phyloP scores from a whole-genome alignment of 345 rosid species.

The Triadica sebifera region DNA sequence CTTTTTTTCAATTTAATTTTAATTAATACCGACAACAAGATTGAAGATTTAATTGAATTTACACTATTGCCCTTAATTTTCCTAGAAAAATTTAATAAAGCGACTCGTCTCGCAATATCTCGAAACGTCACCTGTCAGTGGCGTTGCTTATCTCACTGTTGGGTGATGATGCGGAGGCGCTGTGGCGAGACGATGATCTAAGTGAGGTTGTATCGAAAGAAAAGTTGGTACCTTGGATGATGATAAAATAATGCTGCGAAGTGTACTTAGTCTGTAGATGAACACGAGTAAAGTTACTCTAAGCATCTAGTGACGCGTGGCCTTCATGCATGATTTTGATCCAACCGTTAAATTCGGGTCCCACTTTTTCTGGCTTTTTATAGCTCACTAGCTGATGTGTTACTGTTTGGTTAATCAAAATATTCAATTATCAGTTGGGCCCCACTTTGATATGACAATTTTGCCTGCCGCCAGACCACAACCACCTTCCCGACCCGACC shows the following conservation, averaged over 20 bases:
- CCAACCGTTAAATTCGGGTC: slow-evolving; percentile 20
- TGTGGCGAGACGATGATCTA: too few relatives aligned
- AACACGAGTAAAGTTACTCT: background rate
- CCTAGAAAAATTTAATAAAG: background rate
- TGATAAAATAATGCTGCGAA: background rate
- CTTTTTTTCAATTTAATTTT: background rate
- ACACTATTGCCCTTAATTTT: slow-evolving; percentile 32
- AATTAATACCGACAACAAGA: background rate
- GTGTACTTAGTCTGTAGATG: background rate
- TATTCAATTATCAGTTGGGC: too few relatives aligned
- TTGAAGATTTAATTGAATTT: background rate
- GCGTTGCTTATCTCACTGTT: background rate
- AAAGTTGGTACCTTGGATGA: background rate
- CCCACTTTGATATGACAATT: too few relatives aligned
- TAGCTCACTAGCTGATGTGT: too few relatives aligned
- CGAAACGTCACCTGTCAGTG: slow-evolving; percentile 11
- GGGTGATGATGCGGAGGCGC: background rate
- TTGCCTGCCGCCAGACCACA: too few relatives aligned
- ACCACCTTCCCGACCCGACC: too few relatives aligned
- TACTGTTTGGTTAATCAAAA: too few relatives aligned
- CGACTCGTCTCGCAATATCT: background rate
- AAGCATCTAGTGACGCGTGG: slow-evolving; percentile 26
- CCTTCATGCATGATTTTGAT: slow-evolving; percentile 23
- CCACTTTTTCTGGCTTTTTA: background rate
- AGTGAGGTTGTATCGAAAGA: background rate